Evolutionary conservation across 768 basidiomycete species (phyloP).

Genomic region (Xanthoconium purpureum): DNA sequence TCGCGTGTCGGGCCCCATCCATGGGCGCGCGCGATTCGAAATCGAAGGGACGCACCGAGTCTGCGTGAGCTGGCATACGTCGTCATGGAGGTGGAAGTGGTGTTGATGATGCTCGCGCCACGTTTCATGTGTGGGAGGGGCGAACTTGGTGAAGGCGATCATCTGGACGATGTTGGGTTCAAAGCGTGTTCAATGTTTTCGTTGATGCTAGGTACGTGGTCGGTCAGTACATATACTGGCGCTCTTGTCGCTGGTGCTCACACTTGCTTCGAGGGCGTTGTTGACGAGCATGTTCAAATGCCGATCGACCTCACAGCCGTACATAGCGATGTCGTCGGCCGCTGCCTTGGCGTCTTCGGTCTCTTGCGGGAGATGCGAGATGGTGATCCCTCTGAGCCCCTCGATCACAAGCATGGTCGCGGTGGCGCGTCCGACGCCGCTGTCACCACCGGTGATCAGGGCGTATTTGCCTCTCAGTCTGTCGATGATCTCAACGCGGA

Average conservation of each 20-base stretch:
- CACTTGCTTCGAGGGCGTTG: conserved; percentile 37
- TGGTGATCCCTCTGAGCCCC: conserved; percentile 49
- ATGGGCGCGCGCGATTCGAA: neutral
- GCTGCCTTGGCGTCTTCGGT: conserved; percentile 50
- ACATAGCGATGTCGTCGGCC: conserved; percentile 43
- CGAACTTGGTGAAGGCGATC: conserved; percentile 55
- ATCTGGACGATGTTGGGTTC: conserved; percentile 56
- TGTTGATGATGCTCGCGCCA: conserved; percentile 59
- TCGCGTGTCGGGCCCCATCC: conserved; percentile 8
- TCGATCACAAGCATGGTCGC: conserved; percentile 52
- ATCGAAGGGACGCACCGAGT: conserved; percentile 24
- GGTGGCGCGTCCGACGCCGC: conserved; percentile 50
- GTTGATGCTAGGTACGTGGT: conserved; percentile 32
- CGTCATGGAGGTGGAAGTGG: conserved; percentile 53
- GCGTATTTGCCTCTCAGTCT: conserved; percentile 5
- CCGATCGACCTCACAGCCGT: conserved; percentile 36
- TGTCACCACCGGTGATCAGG: conserved; percentile 37
- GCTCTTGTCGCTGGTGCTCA: neutral
- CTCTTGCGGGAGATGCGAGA: conserved; percentile 55
- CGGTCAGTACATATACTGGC: no score
- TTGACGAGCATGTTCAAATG: conserved; percentile 57
- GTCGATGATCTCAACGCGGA: neutral
- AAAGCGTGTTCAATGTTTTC: conserved; percentile 48
- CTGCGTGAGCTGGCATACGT: conserved; percentile 37
- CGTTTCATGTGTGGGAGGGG: conserved; percentile 58